Evolutionary conservation across 441 rosid species (phyloP), one percentile per base, ranked within the genome.

Genomic region (Flueggea neowawraea): DNA sequence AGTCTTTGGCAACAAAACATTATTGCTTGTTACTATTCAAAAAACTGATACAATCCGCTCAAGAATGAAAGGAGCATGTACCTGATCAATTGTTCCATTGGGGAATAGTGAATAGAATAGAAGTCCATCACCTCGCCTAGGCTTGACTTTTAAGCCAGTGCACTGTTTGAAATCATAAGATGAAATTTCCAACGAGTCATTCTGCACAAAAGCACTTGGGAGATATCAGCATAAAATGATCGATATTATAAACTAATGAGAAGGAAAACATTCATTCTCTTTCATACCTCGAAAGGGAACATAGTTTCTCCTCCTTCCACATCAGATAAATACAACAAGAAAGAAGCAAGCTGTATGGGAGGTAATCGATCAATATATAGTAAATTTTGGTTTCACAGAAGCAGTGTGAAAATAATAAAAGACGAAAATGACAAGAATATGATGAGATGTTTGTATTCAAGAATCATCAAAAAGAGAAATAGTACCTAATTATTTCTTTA

Each of bases 231-330:
- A 22, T 22, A 22, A 22, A 22, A 22, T 22, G 28, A 22, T 22
- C 10, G 0, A 14, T 6, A 51, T 12, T 9, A n/a, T 3, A 11
- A 51, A 28, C 13, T 52, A 31, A 32, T 50, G 28, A 0, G 2
- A 22, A 22, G 28, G 28, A 22, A 22, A 22, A 22, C 28, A 22
- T 22, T 22, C 1, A 22, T 22, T 22, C 28, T 22, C 11, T 31
- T 7, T 45, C 60, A 51, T 82, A 83, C 87, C 91, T 84, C 91
- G 53, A 71, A 75, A 5, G 96, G 91, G 64, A 84, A 86, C 73
- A 78, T 69, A 8, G 93, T 87, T 62, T 86, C 90, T 47, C 91
- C 89, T 55, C 96, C 93, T 72, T 89, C 82, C 39, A 81, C 86
- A 55, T 72, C 75, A 7, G 89, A 70, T 73, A 89, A 72, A 80